Evolutionary conservation across 2,329 filamentous ascomycete species (phyloP).

Genomic region (Colletotrichum magnum): DNA sequence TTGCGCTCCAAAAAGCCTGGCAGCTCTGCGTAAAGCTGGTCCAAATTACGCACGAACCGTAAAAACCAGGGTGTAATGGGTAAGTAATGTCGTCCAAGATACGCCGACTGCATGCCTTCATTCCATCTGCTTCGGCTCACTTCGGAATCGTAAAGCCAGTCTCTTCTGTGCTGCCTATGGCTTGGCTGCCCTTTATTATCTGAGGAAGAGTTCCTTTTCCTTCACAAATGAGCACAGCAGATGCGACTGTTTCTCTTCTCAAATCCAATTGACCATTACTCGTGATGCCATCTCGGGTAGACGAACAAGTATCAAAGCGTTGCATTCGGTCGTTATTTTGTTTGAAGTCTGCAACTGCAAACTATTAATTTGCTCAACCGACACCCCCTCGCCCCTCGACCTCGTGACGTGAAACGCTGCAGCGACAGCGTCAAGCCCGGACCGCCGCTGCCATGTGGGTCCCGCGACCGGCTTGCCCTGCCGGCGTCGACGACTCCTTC

Average conservation of each 20-base stretch:
- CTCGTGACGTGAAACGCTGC: conserved; percentile 25
- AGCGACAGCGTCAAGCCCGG: conserved; percentile 14
- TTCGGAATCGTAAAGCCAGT: neutral
- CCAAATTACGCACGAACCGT: neutral
- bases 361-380: conserved; percentile 9
- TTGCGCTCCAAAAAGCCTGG: neutral
- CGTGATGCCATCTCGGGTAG: neutral
- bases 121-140: neutral
- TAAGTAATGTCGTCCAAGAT: neutral
- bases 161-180: neutral
- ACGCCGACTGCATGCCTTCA: neutral
- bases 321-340: conserved; percentile 23
- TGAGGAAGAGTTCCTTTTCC: too few relatives aligned
- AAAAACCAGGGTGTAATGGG: neutral
- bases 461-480: conserved; percentile 28
- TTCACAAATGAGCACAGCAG: too few relatives aligned
- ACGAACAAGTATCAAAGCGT: conserved; percentile 19
- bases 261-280: too few relatives aligned
- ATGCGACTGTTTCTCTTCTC: too few relatives aligned
- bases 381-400: neutral
- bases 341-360: conserved; percentile 19
- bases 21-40: neutral
- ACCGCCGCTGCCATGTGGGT: conserved; percentile 23
- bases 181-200: too few relatives aligned
- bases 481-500: conserved; percentile 35